Evolutionary conservation across 1,284 basidiomycete genomes (phyloP).

Genomic region (Bondarzewia mesenterica): DNA sequence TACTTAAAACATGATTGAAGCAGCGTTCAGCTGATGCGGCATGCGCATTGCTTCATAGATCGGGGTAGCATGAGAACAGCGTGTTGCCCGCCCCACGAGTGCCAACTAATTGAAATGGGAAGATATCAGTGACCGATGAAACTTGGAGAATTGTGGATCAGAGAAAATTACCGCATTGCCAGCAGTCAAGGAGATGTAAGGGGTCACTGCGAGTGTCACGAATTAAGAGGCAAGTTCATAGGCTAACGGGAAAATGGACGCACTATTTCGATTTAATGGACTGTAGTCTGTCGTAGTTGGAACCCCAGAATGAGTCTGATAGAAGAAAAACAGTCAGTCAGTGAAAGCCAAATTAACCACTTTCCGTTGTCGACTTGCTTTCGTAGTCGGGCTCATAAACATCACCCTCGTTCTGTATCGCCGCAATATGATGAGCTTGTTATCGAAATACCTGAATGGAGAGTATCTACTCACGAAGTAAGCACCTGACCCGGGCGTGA

Average conservation of each 20-base stretch:
- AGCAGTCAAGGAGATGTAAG: conserved; percentile 44
- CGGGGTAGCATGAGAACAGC: conserved; percentile 17
- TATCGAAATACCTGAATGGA: background rate
- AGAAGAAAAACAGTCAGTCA: background rate
- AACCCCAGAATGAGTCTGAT: conserved; percentile 40
- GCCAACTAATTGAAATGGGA: conserved; percentile 13
- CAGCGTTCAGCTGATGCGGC: background rate
- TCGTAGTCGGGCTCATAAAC: conserved; percentile 47
- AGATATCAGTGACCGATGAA: background rate
- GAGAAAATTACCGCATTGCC: conserved; percentile 44
- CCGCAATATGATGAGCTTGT: background rate
- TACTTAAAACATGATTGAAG: too few species aligned
- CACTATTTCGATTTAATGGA: conserved; percentile 50
- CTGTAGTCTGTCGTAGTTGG: conserved; percentile 38
- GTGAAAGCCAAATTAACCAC: background rate
- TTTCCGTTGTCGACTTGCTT: too few species aligned
- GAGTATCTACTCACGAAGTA: conserved; percentile 31
- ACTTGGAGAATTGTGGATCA: too few species aligned
- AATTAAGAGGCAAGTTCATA: conserved; percentile 3
- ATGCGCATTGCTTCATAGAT: conserved; percentile 9
- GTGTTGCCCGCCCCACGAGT: conserved; percentile 15
- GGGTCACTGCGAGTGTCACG: conserved; percentile 37
- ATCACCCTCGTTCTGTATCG: conserved; percentile 45
- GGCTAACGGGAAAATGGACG: conserved; percentile 12
- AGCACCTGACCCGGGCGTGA: conserved; percentile 41